These are phyloP conservation scores for Vicia sativa DNA, from an alignment of 306 rosid genomes.

Conservation along the genomic window DNA sequence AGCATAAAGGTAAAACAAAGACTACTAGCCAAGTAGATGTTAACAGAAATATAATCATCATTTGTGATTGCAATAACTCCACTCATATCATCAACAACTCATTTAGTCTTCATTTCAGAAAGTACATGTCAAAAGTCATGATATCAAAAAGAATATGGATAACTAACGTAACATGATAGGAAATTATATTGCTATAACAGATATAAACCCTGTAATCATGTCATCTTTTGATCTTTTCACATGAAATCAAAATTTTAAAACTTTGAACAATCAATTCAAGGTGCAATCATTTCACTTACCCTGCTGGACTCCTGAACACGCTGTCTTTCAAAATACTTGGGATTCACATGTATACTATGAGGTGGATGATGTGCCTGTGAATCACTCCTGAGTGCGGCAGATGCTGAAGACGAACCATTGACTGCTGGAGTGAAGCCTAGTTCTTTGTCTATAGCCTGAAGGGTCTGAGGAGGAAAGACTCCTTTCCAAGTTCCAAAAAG, in stretches of 20 bases:
- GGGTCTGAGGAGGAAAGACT: constrained; percentile 82
- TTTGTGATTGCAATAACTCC: constrained; percentile 51
- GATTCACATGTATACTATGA: constrained; percentile 91
- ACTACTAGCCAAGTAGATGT: constrained; percentile 43
- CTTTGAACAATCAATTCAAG: constrained; percentile 1
- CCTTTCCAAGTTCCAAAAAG: constrained; percentile 98
- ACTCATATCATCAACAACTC: constrained; percentile 53
- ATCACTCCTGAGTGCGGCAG: constrained; percentile 64
- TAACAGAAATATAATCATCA: constrained; percentile 42
- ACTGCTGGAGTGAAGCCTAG: constrained; percentile 62
- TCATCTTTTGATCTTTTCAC: not conserved
- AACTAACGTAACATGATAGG: not conserved
- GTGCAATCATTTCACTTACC: constrained; percentile 56
- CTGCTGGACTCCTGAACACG: constrained; percentile 77
- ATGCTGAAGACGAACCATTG: constrained; percentile 60
- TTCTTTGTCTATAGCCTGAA: constrained; percentile 80
- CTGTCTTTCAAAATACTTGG: constrained; percentile 90
- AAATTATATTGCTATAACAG: not conserved
- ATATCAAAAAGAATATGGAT: not conserved
- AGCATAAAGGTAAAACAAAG: constrained; percentile 18
- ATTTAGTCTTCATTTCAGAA: constrained; percentile 57
- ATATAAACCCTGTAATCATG: not conserved
- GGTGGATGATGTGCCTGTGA: constrained; percentile 68
- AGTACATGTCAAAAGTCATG: not conserved
- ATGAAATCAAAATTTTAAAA: constrained; percentile 12